Evolutionary conservation across 1,139 yeast genomes (phyloP), one percentile per base, ranked within the genome.

Genomic region (Kodamaea sp.): DNA sequence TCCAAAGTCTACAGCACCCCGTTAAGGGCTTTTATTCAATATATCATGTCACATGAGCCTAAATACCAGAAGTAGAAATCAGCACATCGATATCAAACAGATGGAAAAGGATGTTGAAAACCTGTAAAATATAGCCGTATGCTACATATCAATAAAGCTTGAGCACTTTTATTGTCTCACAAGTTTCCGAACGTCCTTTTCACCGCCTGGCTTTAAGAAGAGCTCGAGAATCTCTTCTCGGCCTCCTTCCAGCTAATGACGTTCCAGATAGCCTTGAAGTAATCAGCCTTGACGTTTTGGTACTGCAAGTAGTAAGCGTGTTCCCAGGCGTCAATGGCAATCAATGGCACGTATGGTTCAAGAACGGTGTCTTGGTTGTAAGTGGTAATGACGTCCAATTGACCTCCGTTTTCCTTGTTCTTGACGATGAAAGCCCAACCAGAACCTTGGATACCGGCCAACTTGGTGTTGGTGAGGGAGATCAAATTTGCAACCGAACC

Each of bases 241-340:
- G 75, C 76, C 46, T 64, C 73, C 37, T 59, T 53, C 76, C 76
- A 70, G 60, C 65, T 70, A 48, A 70, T 63, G 25, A 70, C 76
- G 40, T 70, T 62, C 73, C 73, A 69, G 47, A 70, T 67, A 38
- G 74, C 73, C 50, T 69, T 63, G 54, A 70, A 66, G 53, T 70
- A 70, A 47, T 66, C 71, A 22, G 61, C 68, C 57, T 70, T 70
- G 42, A 66, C 72, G 44, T 70, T 70, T 49, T 67, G 73, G 52
- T 70, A 70, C 44, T 70, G 75, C 48, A 70, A 63, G 55, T 70
- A 70, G 55, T 70, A 70, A 37, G 76, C 76, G 46, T 70, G 76
- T 50, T 70, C 76, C 76, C 76, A 70, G 33, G 74, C 73, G 51
- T 70, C 76, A 50, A 70, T 66, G 15, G 73, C 76, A 41, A 70